These are phyloP conservation scores for Anthoceros angustus DNA, from an alignment of 225 moss, liverwort and hornwort species.

Conservation along the genomic window DNA sequence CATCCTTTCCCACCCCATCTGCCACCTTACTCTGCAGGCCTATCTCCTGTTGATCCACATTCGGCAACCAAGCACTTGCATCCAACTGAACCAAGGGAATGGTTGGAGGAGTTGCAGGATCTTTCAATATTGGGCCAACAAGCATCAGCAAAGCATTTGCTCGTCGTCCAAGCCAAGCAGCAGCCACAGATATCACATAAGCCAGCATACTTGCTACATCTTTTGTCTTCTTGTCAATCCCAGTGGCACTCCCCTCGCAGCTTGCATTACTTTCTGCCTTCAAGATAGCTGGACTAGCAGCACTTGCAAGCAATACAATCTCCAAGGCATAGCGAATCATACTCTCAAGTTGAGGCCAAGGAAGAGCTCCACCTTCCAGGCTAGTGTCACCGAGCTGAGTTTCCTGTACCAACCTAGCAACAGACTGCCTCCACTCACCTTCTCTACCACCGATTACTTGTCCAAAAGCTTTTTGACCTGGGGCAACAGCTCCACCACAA, in stretches of 20 bases:
- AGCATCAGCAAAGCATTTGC: slow-evolving; percentile 55
- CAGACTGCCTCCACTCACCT: not conserved
- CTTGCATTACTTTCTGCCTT: not conserved
- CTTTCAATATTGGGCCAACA: slow-evolving; percentile 57
- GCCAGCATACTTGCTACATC: slow-evolving; percentile 53
- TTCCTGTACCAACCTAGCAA: not conserved
- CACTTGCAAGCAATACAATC: slow-evolving; percentile 46
- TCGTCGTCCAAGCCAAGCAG: slow-evolving; percentile 81
- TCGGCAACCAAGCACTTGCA: slow-evolving; percentile 58
- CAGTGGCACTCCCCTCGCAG: not conserved
- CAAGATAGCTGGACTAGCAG: slow-evolving; percentile 20
- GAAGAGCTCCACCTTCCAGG: slow-evolving; percentile 20
- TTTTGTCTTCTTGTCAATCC: slow-evolving; percentile 21
- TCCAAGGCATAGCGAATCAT: slow-evolving; percentile 80
- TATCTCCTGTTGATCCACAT: slow-evolving; percentile 15
- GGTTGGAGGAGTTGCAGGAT: slow-evolving; percentile 46
- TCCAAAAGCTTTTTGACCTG: slow-evolving; percentile 8
- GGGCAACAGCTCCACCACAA: slow-evolving; percentile 50
- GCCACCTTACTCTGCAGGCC: not conserved
- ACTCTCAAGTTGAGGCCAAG: slow-evolving; percentile 52
- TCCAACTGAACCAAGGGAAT: slow-evolving; percentile 33
- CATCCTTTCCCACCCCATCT: not conserved
- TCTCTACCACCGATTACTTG: not conserved
- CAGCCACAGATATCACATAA: slow-evolving; percentile 66
- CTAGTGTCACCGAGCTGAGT: not conserved